Base-by-base conservation (phyloP, 768 basidiomycete genomes). In the Pleurotus pulmonarius region DNA sequence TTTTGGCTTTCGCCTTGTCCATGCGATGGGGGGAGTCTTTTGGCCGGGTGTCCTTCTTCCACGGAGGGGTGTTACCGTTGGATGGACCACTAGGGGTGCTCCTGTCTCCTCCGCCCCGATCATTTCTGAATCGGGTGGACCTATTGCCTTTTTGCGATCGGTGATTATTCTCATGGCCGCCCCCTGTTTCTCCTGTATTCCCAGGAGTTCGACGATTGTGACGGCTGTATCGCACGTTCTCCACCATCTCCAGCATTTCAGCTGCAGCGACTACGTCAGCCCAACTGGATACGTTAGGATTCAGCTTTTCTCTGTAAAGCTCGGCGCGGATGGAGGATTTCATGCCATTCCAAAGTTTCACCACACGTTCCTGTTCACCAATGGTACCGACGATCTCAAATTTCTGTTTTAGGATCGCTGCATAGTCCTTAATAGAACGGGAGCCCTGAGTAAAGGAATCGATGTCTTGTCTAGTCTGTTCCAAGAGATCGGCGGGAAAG, bases 281-380 rank as follows among this genome's bases (percentile, higher is more conserved):
- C 61, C 66, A 71, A 0, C 54, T 43, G 0, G 67, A 65, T 0
- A 44, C 29, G 5, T 71, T 66, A 0, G 67, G 69, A 2, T 69
- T 66, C 0, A 75, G 56, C 3, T 64, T 57, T 1, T 70, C 59
- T 9, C 57, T 53, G 66, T 69, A 71, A 1, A 75, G 51, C 5
- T 67, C 60, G 0, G 49, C 56, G 24, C 71, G 70, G 1, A 75
- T 63, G 13, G 60, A 46, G 0, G 53, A n/a, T 1, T 57, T 51
- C 0, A 73, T 55, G 0, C 75, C 71, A 2, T 66, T 60, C 74
- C 73, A 80, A 0, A 78, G 60, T 7, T 65, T 62, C 4, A 67
- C 58, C 0, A 74, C 68, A 5, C 61, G 45, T 8, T 74, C 70
- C 0, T 58, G 55, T 3, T 71, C 57, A 2, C 67, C 63, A 0